Evolutionary conservation across 306 rosid species (phyloP).

Genomic region (Arachis stenosperma): DNA sequence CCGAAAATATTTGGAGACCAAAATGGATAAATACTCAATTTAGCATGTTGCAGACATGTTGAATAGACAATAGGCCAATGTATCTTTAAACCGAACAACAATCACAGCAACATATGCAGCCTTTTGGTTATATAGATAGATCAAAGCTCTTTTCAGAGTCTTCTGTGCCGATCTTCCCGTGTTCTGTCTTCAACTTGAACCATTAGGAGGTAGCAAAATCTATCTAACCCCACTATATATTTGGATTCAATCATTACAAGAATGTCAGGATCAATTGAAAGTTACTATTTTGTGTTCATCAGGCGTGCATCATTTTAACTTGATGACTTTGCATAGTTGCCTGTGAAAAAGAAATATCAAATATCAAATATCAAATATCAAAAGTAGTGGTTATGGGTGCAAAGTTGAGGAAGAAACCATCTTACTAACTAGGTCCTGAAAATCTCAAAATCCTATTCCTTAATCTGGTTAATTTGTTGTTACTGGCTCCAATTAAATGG

Average conservation of each 20-base stretch:
- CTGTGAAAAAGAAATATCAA: conserved; percentile 1
- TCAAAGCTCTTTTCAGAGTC: conserved; percentile 41
- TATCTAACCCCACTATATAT: conserved; percentile 30
- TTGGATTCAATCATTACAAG: conserved; percentile 28
- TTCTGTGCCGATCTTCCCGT: not conserved
- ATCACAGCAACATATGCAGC: conserved; percentile 20
- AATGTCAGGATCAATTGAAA: conserved; percentile 44
- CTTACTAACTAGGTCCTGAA: not conserved
- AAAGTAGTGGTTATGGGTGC: not conserved
- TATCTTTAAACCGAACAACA: conserved; percentile 13
- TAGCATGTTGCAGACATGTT: conserved; percentile 31
- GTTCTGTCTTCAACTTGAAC: conserved; percentile 4
- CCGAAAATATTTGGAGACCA: too few relatives aligned
- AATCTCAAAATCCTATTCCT: not conserved
- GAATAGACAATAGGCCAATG: not conserved
- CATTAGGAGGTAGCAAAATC: not conserved
- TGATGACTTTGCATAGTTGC: conserved; percentile 6
- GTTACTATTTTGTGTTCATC: conserved; percentile 35
- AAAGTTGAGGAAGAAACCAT: not conserved
- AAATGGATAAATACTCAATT: too few relatives aligned
- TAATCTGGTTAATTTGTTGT: not conserved
- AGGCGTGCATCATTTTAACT: conserved; percentile 28
- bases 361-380: conserved; percentile 20
- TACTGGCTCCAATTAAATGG: not conserved
- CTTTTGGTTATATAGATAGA: conserved; percentile 30